phyloP scores from a whole-genome alignment of 495 filamentous ascomycete species.

The Chaetomium fimeti region DNA sequence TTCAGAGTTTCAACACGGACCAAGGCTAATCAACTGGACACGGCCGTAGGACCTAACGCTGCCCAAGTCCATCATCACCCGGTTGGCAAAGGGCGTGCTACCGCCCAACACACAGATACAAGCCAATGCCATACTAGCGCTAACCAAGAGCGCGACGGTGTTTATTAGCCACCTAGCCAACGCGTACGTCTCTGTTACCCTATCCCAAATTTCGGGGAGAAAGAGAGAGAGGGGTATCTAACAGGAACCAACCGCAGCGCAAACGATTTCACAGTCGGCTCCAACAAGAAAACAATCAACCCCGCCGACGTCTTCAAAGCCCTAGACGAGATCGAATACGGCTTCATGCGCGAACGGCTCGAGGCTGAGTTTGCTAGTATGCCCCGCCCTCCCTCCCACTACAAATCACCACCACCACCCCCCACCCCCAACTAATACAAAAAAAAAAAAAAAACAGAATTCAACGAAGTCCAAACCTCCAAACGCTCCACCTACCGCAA shows the following conservation, averaged over 20 bases:
- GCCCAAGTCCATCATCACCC: constrained; percentile 88
- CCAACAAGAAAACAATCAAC: constrained; percentile 79
- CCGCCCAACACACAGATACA: constrained; percentile 92
- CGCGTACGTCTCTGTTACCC: constrained; percentile 56
- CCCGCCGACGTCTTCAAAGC: constrained; percentile 82
- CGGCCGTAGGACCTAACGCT: constrained; percentile 74
- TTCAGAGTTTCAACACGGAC: no score
- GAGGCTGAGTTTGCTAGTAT: constrained; percentile 62
- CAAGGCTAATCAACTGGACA: background rate
- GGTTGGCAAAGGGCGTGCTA: constrained; percentile 94
- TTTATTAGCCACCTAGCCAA: constrained; percentile 88
- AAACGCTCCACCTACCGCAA: constrained; percentile 54
- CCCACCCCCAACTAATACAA: background rate
- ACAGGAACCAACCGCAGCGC: constrained; percentile 52
- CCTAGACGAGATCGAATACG: constrained; percentile 79
- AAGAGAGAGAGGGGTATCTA: no score
- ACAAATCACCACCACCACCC: background rate
- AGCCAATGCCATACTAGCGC: constrained; percentile 85
- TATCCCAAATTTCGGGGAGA: background rate
- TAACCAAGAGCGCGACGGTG: constrained; percentile 90
- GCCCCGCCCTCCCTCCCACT: constrained; percentile 21
- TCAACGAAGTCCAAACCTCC: constrained; percentile 51
- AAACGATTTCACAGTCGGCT: constrained; percentile 65
- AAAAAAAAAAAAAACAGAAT: constrained; percentile 39
- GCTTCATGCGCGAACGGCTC: constrained; percentile 63